phyloP scores from a whole-genome alignment of 495 filamentous ascomycete species.

The Tuber magnatum region DNA sequence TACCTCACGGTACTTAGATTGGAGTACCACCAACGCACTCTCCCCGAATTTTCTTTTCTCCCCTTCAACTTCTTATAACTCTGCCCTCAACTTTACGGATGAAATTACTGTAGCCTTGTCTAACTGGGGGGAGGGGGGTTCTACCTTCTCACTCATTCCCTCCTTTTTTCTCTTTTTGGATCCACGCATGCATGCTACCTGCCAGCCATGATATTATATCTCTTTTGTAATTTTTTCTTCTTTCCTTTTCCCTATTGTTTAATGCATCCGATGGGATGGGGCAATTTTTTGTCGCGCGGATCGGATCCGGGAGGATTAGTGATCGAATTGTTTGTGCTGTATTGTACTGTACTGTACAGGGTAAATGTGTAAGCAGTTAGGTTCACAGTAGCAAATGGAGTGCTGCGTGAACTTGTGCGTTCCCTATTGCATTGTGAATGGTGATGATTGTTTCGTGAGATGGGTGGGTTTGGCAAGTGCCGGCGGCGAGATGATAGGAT shows the following conservation, averaged over 20 bases:
- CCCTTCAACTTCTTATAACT: not conserved
- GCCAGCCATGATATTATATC: conserved; percentile 26
- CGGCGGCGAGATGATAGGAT: not conserved
- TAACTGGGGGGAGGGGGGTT: conserved; percentile 5
- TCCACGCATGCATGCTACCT: conserved; percentile 2
- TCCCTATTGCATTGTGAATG: not conserved
- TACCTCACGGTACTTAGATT: not conserved
- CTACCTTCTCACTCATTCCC: conserved; percentile 10
- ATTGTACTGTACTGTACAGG: not conserved
- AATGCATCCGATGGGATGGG: not conserved
- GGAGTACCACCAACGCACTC: conserved; percentile 6
- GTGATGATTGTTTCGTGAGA: not conserved
- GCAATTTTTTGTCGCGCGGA: not conserved
- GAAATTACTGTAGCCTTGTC: not conserved
- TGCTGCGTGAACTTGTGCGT: not conserved
- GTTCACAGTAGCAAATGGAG: not conserved
- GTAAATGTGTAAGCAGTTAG: not conserved
- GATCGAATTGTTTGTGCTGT: not conserved
- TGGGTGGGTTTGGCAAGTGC: not conserved
- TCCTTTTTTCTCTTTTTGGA: conserved; percentile 9
- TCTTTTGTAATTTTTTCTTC: conserved; percentile 5
- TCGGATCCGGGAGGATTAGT: not conserved
- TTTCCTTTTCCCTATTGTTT: not conserved
- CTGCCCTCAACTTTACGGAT: not conserved
- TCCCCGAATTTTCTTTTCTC: not conserved